Evolutionary conservation across 441 rosid genomes (phyloP), one percentile per base, ranked within the genome.

Genomic region (Gossypium davidsonii): DNA sequence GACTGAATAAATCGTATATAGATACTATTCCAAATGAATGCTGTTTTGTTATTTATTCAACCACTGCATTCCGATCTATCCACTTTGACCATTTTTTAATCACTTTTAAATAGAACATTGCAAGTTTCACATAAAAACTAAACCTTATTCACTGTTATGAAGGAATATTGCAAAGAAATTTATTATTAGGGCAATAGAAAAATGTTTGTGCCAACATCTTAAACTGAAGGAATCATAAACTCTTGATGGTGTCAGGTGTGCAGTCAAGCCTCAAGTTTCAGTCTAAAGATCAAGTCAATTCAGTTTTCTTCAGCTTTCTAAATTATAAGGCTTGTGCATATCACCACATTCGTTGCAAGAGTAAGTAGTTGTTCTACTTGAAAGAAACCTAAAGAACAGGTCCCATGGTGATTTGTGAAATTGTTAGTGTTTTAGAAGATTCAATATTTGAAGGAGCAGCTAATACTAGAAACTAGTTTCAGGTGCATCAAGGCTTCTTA

Each of bases 241-340:
- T 67, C 39, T 14, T n/a, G 57, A 49, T 48, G 57, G 71, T 46
- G 21, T 14, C 39, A 48, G 12, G 44, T 49, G 15, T 20, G 7
- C 52, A 23, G 37, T 9, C 58, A 65, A 65, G 56, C 56, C 71
- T 67, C 58, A 67, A 3, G 44, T 8, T 67, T 15, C 44, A 67
- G 44, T 15, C 71, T 26, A 67, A 42, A 67, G 1, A 26, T 48
- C 42, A 10, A 49, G 58, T 23, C 39, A 46, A 15, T 23, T 44
- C 70, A 48, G 37, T 66, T 66, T 66, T 66, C 70, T 48, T 66
- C 70, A 3, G 21, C 37, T 48, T 61, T 46, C 34, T 20, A 44
- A 44, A 65, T 65, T 42, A 64, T 25, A 64, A 42, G 34, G 69
- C 37, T 66, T 21, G 55, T 10, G 34, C 55, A 44, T 8, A 65